These are phyloP conservation scores for Colletotrichum sp. DNA, from an alignment of 2,329 filamentous ascomycete genomes.

Conservation along the genomic window DNA sequence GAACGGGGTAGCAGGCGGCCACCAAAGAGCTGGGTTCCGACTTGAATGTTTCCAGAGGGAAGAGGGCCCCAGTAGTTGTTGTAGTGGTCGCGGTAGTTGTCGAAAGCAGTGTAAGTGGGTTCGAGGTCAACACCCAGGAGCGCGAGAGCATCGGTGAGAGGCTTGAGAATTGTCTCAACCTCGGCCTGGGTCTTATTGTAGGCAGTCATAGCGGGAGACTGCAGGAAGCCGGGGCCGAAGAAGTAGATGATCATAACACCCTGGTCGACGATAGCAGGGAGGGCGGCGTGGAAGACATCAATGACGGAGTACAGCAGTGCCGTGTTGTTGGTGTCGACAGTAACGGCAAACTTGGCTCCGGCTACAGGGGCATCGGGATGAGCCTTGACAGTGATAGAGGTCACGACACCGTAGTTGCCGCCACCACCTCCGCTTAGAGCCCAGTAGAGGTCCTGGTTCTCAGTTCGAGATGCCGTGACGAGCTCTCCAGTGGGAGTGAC, in stretches of 20 bases:
- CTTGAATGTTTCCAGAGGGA: constrained; percentile 31
- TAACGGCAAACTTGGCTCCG: constrained; percentile 11
- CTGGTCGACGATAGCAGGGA: constrained; percentile 13
- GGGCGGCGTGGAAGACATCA: constrained; percentile 21
- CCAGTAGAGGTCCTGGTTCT: constrained; percentile 68
- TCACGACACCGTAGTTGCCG: constrained; percentile 54
- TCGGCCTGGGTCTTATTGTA: constrained; percentile 47
- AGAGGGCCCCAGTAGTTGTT: constrained; percentile 22
- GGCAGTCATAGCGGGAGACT: constrained; percentile 38
- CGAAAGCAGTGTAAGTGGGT: constrained; percentile 34
- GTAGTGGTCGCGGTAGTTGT: constrained; percentile 26
- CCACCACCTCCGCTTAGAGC: constrained; percentile 59
- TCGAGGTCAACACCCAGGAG: constrained; percentile 27
- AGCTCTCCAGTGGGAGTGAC: constrained; percentile 58
- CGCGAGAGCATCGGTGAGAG: constrained; percentile 38
- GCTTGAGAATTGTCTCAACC: constrained; percentile 42
- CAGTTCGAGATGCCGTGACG: constrained; percentile 54
- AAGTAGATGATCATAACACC: constrained; percentile 20
- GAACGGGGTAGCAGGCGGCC: constrained; percentile 36
- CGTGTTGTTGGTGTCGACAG: constrained; percentile 49
- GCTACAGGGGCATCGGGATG: constrained; percentile 46
- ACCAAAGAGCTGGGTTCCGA: constrained; percentile 31
- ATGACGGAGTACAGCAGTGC: constrained; percentile 36
- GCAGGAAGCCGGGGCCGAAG: constrained; percentile 37
- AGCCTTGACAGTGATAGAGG: constrained; percentile 57